A percentile compares a stretch with the other conserved stretches of the same genome.
Evolutionary conservation across 257 asterid genomes (phyloP).

Genomic region (Pogostemon cablin): DNA sequence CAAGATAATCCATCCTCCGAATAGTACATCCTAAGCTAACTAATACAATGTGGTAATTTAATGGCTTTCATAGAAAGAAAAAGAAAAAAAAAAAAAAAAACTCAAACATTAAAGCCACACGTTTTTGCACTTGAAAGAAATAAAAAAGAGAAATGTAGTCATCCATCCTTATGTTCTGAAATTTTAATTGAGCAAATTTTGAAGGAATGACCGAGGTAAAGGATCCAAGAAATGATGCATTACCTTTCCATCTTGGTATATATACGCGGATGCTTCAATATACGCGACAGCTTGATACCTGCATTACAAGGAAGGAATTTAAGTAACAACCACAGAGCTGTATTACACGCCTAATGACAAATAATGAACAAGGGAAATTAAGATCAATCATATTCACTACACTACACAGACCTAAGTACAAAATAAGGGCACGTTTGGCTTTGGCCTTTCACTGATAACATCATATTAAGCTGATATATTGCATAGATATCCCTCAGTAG

Average conservation of each 20-base stretch:
- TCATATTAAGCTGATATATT: not conserved
- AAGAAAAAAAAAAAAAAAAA: too few relatives aligned
- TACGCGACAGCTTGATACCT: slow-evolving; percentile 97
- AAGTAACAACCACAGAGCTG: not conserved
- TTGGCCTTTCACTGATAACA: not conserved
- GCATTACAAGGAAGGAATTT: slow-evolving; percentile 39
- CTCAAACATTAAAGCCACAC: too few relatives aligned
- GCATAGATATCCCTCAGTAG: not conserved
- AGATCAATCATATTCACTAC: slow-evolving; percentile 11
- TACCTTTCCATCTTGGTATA: slow-evolving; percentile 99
- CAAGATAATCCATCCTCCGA: not conserved
- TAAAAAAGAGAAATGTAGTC: slow-evolving; percentile 8
- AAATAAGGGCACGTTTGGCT: not conserved
- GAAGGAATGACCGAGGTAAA: not conserved
- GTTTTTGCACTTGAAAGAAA: not conserved
- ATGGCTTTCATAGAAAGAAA: not conserved
- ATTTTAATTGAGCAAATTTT: not conserved
- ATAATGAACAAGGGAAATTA: slow-evolving; percentile 10
- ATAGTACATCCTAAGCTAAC: not conserved
- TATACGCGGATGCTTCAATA: slow-evolving; percentile 94
- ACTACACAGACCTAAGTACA: not conserved
- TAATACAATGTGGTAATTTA: not conserved
- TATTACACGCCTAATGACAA: not conserved
- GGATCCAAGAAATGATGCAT: slow-evolving; percentile 30
- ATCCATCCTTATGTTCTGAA: slow-evolving; percentile 3